A percentile compares a stretch with the other conserved stretches of the same genome.
phyloP scores from a whole-genome alignment of 2,329 filamentous ascomycete species.

The Xylaria sp. region DNA sequence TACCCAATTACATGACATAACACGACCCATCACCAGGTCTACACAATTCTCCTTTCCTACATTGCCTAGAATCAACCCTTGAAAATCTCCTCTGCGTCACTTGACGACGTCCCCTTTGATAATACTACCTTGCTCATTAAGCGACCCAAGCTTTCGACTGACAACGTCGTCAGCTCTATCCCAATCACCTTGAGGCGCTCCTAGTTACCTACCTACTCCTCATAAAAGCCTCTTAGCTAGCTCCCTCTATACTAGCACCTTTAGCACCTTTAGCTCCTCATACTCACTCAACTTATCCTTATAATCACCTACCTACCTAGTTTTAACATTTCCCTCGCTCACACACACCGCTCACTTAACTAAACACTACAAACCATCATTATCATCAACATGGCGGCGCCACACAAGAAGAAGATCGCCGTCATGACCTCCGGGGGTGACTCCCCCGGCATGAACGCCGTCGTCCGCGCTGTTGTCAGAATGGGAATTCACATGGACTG shows the following conservation, averaged over 20 bases:
- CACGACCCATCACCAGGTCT: constrained; percentile 4
- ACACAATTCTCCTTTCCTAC: constrained; percentile 7
- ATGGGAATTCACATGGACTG: constrained; percentile 86
- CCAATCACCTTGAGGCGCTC: neutral
- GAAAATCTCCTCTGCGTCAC: constrained; percentile 1
- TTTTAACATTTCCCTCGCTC: no score
- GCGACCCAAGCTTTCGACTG: neutral
- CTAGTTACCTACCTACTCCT: neutral
- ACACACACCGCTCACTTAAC: no score
- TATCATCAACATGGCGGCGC: constrained; percentile 50
- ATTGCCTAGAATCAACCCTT: constrained; percentile 22
- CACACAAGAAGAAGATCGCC: constrained; percentile 72
- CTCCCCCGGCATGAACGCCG: constrained; percentile 93
- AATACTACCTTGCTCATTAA: constrained; percentile 6
- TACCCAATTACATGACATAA: constrained; percentile 19
- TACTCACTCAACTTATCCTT: no score
- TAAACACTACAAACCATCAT: no score
- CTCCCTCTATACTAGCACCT: no score
- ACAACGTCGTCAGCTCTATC: neutral
- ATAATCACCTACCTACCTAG: no score
- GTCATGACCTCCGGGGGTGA: constrained; percentile 96
- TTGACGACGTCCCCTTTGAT: constrained; percentile 3
- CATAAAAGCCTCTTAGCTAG: neutral
- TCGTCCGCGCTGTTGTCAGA: constrained; percentile 87
- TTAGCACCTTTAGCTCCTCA: no score